Evolutionary conservation across 352 stramenopile genomes (phyloP).

Genomic region (Pythium grandisporangium): DNA sequence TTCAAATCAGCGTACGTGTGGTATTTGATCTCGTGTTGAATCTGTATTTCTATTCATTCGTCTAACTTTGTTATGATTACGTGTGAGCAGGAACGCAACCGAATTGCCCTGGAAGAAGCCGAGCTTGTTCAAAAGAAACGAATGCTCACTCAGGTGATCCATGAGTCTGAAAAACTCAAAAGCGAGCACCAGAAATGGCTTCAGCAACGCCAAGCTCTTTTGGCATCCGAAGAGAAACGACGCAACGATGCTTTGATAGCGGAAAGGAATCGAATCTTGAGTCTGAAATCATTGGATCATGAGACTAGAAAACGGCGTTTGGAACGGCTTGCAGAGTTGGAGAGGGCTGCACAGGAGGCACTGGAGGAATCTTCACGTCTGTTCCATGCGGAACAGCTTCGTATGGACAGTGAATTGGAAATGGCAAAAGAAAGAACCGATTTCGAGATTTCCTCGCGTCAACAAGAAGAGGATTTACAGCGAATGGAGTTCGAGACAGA

Average conservation of each 20-base stretch:
- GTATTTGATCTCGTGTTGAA: not conserved
- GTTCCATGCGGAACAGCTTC: slow-evolving; percentile 50
- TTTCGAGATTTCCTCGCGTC: slow-evolving; percentile 58
- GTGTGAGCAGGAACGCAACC: slow-evolving; percentile 54
- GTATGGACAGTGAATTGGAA: slow-evolving; percentile 35
- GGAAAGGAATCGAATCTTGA: slow-evolving; percentile 59
- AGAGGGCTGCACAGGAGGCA: slow-evolving; percentile 42
- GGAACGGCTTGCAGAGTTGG: slow-evolving; percentile 50
- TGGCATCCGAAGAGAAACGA: slow-evolving; percentile 54
- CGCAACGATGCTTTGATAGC: slow-evolving; percentile 41
- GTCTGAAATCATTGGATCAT: slow-evolving; percentile 60
- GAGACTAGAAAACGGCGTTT: slow-evolving; percentile 55
- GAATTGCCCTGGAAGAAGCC: slow-evolving; percentile 69
- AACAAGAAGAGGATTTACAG: slow-evolving; percentile 71
- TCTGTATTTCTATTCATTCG: slow-evolving; percentile 2
- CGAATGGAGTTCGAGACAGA: slow-evolving; percentile 65
- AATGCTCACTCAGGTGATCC: slow-evolving; percentile 42
- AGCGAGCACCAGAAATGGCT: slow-evolving; percentile 58
- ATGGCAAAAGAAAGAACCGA: slow-evolving; percentile 52
- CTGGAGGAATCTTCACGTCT: slow-evolving; percentile 55
- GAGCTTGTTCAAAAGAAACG: slow-evolving; percentile 55
- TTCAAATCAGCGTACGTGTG: slow-evolving; percentile 65
- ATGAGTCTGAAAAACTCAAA: slow-evolving; percentile 42
- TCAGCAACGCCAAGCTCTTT: slow-evolving; percentile 37
- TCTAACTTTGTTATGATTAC: too few species aligned